phyloP scores from a whole-genome alignment of 345 rosid genomes.

The Brassica incana region DNA sequence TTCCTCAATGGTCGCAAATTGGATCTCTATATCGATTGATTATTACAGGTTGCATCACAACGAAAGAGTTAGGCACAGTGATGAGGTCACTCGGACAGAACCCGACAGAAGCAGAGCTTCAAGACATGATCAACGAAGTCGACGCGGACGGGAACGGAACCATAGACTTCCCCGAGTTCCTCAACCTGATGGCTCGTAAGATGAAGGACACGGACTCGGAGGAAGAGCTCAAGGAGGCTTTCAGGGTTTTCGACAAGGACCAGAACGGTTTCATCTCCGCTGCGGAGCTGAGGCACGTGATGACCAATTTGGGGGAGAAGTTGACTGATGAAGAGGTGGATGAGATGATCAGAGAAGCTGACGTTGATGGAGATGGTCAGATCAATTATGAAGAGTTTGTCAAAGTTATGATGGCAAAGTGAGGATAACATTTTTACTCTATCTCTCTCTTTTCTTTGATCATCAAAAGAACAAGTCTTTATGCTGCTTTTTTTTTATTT shows the following conservation, averaged over 20 bases:
- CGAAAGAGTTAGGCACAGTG: conserved; percentile 44
- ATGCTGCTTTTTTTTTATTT: neutral
- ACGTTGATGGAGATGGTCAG: conserved; percentile 47
- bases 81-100: conserved; percentile 46
- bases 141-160: conserved; percentile 62
- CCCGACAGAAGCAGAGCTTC: conserved; percentile 44
- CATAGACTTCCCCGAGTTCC: conserved; percentile 57
- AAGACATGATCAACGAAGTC: conserved; percentile 49
- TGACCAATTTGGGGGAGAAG: conserved; percentile 59
- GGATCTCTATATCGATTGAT: neutral
- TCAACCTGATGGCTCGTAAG: conserved; percentile 57
- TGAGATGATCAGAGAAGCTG: conserved; percentile 43
- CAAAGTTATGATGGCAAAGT: conserved; percentile 49
- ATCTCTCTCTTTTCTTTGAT: neutral
- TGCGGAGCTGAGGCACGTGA: conserved; percentile 56
- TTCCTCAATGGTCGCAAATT: neutral
- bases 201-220: conserved; percentile 55
- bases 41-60: conserved; percentile 40
- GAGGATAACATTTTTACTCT: conserved; percentile 7
- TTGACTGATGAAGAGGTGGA: conserved; percentile 56
- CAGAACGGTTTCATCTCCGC: conserved; percentile 44
- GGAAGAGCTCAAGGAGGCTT: conserved; percentile 43
- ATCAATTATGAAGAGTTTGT: conserved; percentile 46
- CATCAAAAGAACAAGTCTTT: neutral
- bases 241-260: conserved; percentile 44